These are phyloP conservation scores for Alternaria burnsii DNA, from an alignment of 2,329 filamentous ascomycete genomes.

Conservation along the genomic window DNA sequence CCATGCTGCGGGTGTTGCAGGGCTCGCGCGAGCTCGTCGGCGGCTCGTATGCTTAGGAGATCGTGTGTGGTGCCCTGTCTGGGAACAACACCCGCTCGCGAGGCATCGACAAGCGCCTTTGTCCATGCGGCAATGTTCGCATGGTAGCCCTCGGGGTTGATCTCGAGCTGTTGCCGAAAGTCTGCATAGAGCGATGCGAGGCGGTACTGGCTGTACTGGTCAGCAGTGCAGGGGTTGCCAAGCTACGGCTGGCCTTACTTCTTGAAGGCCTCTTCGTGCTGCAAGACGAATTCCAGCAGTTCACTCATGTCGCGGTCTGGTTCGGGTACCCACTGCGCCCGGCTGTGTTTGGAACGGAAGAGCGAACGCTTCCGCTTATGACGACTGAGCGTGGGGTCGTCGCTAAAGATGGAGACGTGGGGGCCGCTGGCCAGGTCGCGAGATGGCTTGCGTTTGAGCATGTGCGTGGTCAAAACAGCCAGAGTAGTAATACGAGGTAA, in stretches of 20 bases:
- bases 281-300: slow-evolving; percentile 68
- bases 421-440: slow-evolving; percentile 21
- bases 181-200: slow-evolving; percentile 89
- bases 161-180: slow-evolving; percentile 75
- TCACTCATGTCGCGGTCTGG: slow-evolving; percentile 64
- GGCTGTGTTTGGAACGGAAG: slow-evolving; percentile 31
- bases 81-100: slow-evolving; percentile 68
- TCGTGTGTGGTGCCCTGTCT: slow-evolving; percentile 52
- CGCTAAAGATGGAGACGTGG: slow-evolving; percentile 34
- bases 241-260: slow-evolving; percentile 43
- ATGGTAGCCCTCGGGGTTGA: slow-evolving; percentile 85
- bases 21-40: slow-evolving; percentile 71
- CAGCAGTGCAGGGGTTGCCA: slow-evolving; percentile 11
- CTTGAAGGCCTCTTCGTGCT: slow-evolving; percentile 60
- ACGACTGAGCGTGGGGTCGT: slow-evolving; percentile 28
- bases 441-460: slow-evolving; percentile 39
- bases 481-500: slow-evolving; percentile 1
- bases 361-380: slow-evolving; percentile 31
- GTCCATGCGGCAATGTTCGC: slow-evolving; percentile 85
- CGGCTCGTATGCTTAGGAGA: slow-evolving; percentile 61
- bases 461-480: slow-evolving; percentile 15
- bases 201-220: slow-evolving; percentile 66
- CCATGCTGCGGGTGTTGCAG: slow-evolving; percentile 82
- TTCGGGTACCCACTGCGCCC: slow-evolving; percentile 26
- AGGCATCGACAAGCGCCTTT: slow-evolving; percentile 73